Conservation (phyloP, 169 alveolate genomes). For the Perkinsus olseni region DNA sequence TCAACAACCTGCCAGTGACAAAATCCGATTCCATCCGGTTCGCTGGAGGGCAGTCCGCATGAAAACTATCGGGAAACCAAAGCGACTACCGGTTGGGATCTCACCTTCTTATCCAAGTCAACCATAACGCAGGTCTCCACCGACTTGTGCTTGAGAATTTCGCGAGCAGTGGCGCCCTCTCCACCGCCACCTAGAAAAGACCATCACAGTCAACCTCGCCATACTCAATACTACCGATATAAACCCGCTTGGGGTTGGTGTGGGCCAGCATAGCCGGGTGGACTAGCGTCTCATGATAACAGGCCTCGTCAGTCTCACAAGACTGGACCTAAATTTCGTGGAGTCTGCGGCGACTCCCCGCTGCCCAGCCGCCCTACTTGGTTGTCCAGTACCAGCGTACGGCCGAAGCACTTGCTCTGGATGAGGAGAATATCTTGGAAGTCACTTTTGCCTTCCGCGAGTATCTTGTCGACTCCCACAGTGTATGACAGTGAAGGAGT, state of each 20-base stretch:
- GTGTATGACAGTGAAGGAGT: background rate
- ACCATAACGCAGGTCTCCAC: slow-evolving; percentile 18
- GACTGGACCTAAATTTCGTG: slow-evolving; percentile 3
- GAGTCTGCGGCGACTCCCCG: too few relatives aligned
- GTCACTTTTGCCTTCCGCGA: background rate
- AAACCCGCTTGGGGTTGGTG: slow-evolving; percentile 16
- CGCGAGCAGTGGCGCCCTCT: slow-evolving; percentile 25
- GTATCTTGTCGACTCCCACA: background rate
- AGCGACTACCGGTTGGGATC: background rate
- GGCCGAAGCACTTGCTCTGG: background rate
- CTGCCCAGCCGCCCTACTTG: too few relatives aligned
- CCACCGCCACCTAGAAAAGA: slow-evolving; percentile 18
- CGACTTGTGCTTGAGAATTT: background rate
- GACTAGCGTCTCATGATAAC: slow-evolving; percentile 18
- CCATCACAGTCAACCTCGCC: background rate
- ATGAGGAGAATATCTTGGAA: background rate
- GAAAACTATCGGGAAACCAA: too few relatives aligned
- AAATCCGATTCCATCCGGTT: too few relatives aligned
- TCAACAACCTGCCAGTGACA: background rate
- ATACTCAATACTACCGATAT: background rate
- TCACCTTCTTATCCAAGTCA: slow-evolving; percentile 16
- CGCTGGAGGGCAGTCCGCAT: too few relatives aligned
- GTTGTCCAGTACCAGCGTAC: background rate
- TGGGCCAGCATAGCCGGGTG: slow-evolving; percentile 23
- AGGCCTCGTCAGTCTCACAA: slow-evolving; percentile 15